A percentile compares a stretch with the other conserved stretches of the same genome.
phyloP scores from a whole-genome alignment of 495 filamentous ascomycete species.

The Trichoderma asperelloides region DNA sequence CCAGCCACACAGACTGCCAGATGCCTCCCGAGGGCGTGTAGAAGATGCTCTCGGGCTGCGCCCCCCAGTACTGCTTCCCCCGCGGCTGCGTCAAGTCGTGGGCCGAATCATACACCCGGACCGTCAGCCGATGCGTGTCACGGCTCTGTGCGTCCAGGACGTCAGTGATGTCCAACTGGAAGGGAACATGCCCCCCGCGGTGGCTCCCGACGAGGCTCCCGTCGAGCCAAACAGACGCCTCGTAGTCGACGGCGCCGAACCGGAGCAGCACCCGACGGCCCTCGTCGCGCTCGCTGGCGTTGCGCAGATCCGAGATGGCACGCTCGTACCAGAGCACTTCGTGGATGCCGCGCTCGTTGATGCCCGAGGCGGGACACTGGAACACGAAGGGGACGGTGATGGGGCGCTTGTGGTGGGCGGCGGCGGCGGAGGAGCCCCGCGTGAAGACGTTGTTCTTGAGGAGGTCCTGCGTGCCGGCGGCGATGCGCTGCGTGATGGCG shows the following conservation, averaged over 20 bases:
- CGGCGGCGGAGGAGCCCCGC: neutral
- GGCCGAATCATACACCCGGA: constrained; percentile 35
- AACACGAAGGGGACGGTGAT: constrained; percentile 53
- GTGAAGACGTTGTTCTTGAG: constrained; percentile 16
- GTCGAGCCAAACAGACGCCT: constrained; percentile 49
- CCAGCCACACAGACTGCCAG: constrained; percentile 57
- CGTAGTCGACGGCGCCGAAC: constrained; percentile 56
- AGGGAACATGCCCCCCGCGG: constrained; percentile 50
- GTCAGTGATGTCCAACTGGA: constrained; percentile 45
- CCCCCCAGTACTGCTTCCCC: constrained; percentile 34
- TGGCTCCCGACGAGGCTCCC: constrained; percentile 43
- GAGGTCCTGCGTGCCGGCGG: constrained; percentile 20
- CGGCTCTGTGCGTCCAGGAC: constrained; percentile 33
- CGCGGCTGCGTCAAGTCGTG: constrained; percentile 42
- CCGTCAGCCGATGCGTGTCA: constrained; percentile 26
- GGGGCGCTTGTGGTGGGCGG: constrained; percentile 23
- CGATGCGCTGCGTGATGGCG: constrained; percentile 18
- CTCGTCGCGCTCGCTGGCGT: constrained; percentile 19
- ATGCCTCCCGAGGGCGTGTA: constrained; percentile 55
- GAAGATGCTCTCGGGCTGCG: constrained; percentile 50
- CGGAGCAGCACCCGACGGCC: constrained; percentile 39
- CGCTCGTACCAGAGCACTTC: constrained; percentile 55
- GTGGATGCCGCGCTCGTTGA: constrained; percentile 44
- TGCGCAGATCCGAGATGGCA: constrained; percentile 37
- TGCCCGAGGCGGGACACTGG: constrained; percentile 47